Evolutionary conservation across 2,329 filamentous ascomycete species (phyloP), one percentile per base, ranked within the genome.

Genomic region (Meredithiella fracta): DNA sequence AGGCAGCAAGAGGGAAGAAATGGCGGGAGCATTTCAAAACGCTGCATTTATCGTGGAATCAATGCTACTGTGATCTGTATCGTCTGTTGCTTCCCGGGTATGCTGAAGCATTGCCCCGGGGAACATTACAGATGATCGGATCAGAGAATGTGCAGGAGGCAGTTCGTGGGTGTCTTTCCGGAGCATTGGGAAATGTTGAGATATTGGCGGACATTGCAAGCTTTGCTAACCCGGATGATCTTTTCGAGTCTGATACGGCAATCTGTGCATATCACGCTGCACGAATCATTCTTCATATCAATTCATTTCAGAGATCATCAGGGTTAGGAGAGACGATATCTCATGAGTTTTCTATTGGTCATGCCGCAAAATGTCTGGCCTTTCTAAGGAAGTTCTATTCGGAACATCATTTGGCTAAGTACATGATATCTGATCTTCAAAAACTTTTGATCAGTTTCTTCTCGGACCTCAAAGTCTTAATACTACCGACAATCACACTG

Each of bases 21-120:
- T 64, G 62, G 62, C 59, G 62, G 6, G 55, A 62, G 3, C 37
- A 61, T 1, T 60, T 59, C 29, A 59, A 68, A n/a, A 64, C 67
- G 61, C 57, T 68, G 6, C 65, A 67, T 57, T 60, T 65, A 17
- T 68, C 66, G 1, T 72, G 67, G 62, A 69, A 72, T 17, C 69
- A 72, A 50, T 68, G 66, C 9, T 67, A 72, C 54, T 72, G 69
- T 60, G 71, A 73, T 51, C 58, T 73, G 3, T 72, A 72, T 55
- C 68, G 71, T 1, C 65, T 72, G n/a, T 65, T 72, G 3, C 60
- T 73, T 2, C 65, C 65, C 1, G 68, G 66, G 11, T 73, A 69
- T 47, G 67, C 66, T 2, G 70, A 72, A 49, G 66, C 69, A 0
- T 67, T 70, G 0, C 70, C 68, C 0, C 55, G 59, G 0, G 62